Percentiles rank a stretch among this genome's conserved stretches.
These are phyloP conservation scores for Claviceps lovelessii DNA, from an alignment of 2,329 filamentous ascomycete species.

Conservation along the genomic window DNA sequence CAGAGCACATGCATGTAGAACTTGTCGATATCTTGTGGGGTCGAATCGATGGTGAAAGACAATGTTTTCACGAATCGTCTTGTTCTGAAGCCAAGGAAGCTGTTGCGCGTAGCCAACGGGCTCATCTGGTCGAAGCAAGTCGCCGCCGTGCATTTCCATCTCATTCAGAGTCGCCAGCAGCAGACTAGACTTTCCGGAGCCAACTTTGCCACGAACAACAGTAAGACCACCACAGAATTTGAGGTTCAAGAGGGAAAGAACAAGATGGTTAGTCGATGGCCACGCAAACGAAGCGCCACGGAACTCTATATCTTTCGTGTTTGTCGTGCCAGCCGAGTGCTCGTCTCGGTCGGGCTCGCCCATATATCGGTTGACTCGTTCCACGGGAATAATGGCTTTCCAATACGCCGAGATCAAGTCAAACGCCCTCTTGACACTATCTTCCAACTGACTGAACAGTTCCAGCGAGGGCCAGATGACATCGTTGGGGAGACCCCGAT, in stretches of 20 bases:
- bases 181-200: slow-evolving; percentile 46
- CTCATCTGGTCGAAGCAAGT: slow-evolving; percentile 31
- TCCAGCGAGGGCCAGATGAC: slow-evolving; percentile 78
- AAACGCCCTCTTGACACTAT: slow-evolving; percentile 60
- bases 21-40: slow-evolving; percentile 38
- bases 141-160: slow-evolving; percentile 49
- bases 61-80: slow-evolving; percentile 51
- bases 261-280: slow-evolving; percentile 49
- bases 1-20: slow-evolving; percentile 47
- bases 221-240: slow-evolving; percentile 36
- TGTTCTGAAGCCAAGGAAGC: slow-evolving; percentile 50
- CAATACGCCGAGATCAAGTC: slow-evolving; percentile 60
- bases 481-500: slow-evolving; percentile 56
- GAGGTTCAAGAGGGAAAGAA: slow-evolving; percentile 33
- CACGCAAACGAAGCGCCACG: slow-evolving; percentile 60
- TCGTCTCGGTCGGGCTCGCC: slow-evolving; percentile 62
- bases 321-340: slow-evolving; percentile 21
- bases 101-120: slow-evolving; percentile 44
- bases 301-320: slow-evolving; percentile 34
- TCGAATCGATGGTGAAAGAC: slow-evolving; percentile 46
- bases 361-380: slow-evolving; percentile 78
- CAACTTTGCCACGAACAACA: slow-evolving; percentile 44
- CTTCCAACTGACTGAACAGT: slow-evolving; percentile 63
- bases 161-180: slow-evolving; percentile 46
- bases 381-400: slow-evolving; percentile 71